A percentile compares a stretch with the other conserved stretches of the same genome.
Evolutionary conservation across 2,329 filamentous ascomycete genomes (phyloP).

Genomic region (Alternaria metachromatica): DNA sequence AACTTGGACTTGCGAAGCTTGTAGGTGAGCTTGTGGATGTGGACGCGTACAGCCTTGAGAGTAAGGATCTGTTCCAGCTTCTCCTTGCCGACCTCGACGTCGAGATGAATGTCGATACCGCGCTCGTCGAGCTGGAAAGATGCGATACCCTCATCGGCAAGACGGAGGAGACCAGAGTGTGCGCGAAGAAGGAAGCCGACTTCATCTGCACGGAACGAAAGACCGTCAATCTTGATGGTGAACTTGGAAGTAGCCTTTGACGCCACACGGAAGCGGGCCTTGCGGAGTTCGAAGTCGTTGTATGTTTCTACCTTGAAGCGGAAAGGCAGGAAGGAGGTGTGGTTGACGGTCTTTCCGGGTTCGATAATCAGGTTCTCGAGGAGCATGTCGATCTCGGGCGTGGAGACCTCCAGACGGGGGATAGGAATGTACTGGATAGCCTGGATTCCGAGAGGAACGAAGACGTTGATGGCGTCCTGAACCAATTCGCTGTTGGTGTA

Average conservation of each 20-base stretch:
- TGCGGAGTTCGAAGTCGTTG: slow-evolving; percentile 86
- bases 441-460: slow-evolving; percentile 78
- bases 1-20: slow-evolving; percentile 76
- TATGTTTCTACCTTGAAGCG: slow-evolving; percentile 80
- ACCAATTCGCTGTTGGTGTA: slow-evolving; percentile 74
- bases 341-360: slow-evolving; percentile 82
- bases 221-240: slow-evolving; percentile 78
- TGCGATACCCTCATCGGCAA: slow-evolving; percentile 83
- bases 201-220: slow-evolving; percentile 84
- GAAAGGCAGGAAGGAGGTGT: slow-evolving; percentile 88
- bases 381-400: slow-evolving; percentile 81
- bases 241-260: slow-evolving; percentile 74
- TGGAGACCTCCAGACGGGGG: slow-evolving; percentile 84
- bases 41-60: slow-evolving; percentile 76
- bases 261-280: slow-evolving; percentile 73
- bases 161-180: slow-evolving; percentile 75
- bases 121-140: slow-evolving; percentile 85
- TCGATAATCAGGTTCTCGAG: slow-evolving; percentile 91
- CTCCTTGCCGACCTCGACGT: slow-evolving; percentile 82
- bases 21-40: slow-evolving; percentile 88
- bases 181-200: slow-evolving; percentile 88
- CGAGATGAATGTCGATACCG: slow-evolving; percentile 84
- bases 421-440: slow-evolving; percentile 88
- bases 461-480: slow-evolving; percentile 77
- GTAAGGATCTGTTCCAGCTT: slow-evolving; percentile 81